Base-by-base conservation (phyloP, 2,329 filamentous ascomycete genomes). In the Triangularia verruculosa region DNA sequence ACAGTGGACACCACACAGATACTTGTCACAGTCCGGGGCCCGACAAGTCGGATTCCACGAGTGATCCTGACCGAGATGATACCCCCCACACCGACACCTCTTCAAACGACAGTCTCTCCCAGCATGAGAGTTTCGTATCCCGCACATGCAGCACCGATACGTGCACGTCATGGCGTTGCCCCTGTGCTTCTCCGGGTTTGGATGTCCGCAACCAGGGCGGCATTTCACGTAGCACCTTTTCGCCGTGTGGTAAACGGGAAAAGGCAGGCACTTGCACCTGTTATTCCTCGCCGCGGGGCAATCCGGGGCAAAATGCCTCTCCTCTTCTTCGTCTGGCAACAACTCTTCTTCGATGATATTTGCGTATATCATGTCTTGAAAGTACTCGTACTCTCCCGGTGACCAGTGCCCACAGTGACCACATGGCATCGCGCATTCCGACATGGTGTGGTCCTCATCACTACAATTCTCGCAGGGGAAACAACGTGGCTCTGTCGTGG, bases 91-190 rank as follows among this genome's bases (percentile, higher is more conserved):
- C 3, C 73, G 71, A 61, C 77, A 79, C 15, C 62, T 69, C 62
- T 71, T 71, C 28, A 75, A 59, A 17, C 72, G 68, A 64, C 77
- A 79, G 25, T 77, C 71, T 13, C 62, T 69, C n/a, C 76, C 77
- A 27, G 71, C 71, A 64, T 79, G 77, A 1, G 75, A 76, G 6
- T 51, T 51, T 15, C 65, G 68, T 3, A 74, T 60, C n/a, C 77
- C 77, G 63, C 78, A 79, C 77, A 79, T 79, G 65, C 77, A 79
- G 66, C 77, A 79, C 20, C 78, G 72, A 15, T 67, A 55, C 13
- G 65, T 65, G 68, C 77, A 79, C 2, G 70, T 69, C 72, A 79
- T 78, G 52, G 77, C 77, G 52, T 73, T 76, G 30, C 30, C 30
- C 27, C 68, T 69, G 64, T 78, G 74, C 54, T 68, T 70, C 66